These are phyloP conservation scores for Starmerella gropengiesseri DNA, from an alignment of 805 yeast species.

Conservation along the genomic window DNA sequence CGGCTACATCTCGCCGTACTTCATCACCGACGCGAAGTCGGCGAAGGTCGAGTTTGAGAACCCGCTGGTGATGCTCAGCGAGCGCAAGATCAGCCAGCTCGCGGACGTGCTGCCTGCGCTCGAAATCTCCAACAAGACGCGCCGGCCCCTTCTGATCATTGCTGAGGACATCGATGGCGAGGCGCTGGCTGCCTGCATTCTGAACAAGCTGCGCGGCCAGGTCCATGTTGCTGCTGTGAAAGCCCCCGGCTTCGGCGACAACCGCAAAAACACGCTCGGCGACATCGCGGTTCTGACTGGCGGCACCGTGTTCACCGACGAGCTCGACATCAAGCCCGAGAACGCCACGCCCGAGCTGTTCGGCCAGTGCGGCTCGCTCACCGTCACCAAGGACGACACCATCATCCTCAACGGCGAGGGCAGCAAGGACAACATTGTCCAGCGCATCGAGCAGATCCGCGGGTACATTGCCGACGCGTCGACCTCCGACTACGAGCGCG, in stretches of 20 bases:
- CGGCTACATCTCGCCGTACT: constrained; percentile 93
- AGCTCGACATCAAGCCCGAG: constrained; percentile 89
- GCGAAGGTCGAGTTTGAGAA: constrained; percentile 94
- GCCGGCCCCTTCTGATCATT: constrained; percentile 84
- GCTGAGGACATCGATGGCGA: constrained; percentile 98
- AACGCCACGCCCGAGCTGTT: constrained; percentile 80
- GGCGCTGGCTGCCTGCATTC: constrained; percentile 94
- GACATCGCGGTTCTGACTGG: constrained; percentile 93
- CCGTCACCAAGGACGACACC: constrained; percentile 92
- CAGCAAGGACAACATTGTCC: constrained; percentile 61
- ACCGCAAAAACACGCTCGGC: constrained; percentile 90
- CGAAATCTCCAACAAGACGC: constrained; percentile 81
- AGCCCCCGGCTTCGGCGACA: constrained; percentile 99
- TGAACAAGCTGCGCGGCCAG: constrained; percentile 96
- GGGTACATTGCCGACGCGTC: constrained; percentile 59
- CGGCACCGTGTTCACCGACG: constrained; percentile 80
- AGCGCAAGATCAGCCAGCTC: constrained; percentile 83
- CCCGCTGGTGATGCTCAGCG: constrained; percentile 78
- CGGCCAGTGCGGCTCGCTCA: constrained; percentile 84
- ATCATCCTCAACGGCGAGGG: constrained; percentile 91
- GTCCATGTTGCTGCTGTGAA: constrained; percentile 95
- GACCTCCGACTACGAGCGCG: constrained; percentile 82
- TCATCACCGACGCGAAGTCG: constrained; percentile 80
- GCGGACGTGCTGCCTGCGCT: constrained; percentile 87
- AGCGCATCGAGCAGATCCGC: constrained; percentile 91